phyloP scores from a whole-genome alignment of 2,329 filamentous ascomycete genomes.

The Paramyrothecium roridum region DNA sequence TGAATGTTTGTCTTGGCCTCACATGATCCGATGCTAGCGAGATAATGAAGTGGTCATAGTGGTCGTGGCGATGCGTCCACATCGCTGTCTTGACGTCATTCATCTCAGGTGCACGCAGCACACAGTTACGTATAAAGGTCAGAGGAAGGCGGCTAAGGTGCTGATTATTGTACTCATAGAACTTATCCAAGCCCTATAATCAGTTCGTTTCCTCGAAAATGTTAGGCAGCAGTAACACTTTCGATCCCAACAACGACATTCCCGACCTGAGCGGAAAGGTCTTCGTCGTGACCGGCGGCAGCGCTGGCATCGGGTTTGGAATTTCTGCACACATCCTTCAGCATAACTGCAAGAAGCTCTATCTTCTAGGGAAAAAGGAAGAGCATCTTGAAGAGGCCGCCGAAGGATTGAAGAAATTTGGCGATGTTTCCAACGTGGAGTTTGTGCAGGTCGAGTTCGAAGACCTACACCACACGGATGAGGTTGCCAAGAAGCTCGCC shows the following conservation, averaged over 20 bases:
- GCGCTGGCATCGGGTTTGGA: not conserved
- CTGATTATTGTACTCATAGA: not conserved
- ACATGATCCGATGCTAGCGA: not conserved
- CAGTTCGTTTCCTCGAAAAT: not conserved
- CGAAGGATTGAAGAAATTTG: not conserved
- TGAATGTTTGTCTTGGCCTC: not conserved
- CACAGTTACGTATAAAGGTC: not conserved
- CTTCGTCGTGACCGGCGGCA: not conserved
- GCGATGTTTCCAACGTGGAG: not conserved
- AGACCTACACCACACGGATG: not conserved
- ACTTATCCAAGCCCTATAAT: too few relatives aligned
- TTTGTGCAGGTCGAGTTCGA: not conserved
- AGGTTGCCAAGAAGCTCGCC: not conserved
- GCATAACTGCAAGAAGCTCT: not conserved
- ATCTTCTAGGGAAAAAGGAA: not conserved
- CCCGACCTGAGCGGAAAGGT: not conserved
- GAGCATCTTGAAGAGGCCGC: not conserved
- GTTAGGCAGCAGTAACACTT: not conserved
- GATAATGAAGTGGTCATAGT: not conserved
- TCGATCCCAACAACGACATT: not conserved
- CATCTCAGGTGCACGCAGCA: not conserved
- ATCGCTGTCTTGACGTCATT: not conserved
- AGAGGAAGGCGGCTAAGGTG: not conserved
- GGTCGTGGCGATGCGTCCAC: not conserved
- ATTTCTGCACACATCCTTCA: not conserved